Percentiles rank a stretch among this genome's conserved stretches.
Conservation (phyloP, 2,329 filamentous ascomycete species). For the Colletotrichum cordylinicola region DNA sequence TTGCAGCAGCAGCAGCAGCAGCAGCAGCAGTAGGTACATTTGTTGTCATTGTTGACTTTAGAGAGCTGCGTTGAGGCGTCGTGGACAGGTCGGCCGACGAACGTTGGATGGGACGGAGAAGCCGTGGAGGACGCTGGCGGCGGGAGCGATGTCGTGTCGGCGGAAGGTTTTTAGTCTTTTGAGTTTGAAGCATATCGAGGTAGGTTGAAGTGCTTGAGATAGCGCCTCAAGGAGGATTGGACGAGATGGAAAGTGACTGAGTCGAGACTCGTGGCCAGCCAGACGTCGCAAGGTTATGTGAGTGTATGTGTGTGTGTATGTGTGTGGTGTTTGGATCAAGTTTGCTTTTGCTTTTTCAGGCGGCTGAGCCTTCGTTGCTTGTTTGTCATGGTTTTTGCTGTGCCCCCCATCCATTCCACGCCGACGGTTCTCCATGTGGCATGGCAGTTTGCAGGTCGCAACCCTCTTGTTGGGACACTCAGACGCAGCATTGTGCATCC, state of each 20-base stretch:
- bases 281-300: not conserved
- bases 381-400: not conserved
- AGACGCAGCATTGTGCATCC: not conserved
- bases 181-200: conserved; percentile 7
- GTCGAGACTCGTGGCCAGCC: not conserved
- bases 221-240: not conserved
- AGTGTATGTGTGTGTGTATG: not conserved
- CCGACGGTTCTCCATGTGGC: conserved; percentile 1
- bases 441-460: conserved; percentile 8
- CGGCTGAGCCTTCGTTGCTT: not conserved
- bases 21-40: not conserved
- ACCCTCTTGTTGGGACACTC: not conserved
- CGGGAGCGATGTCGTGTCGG: not conserved
- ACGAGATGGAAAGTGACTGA: not conserved
- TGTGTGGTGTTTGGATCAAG: not conserved
- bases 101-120: not conserved
- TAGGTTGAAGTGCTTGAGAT: not conserved
- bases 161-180: not conserved
- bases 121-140: not conserved
- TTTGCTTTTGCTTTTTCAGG: not conserved
- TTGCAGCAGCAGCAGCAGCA: not conserved
- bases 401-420: not conserved
- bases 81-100: not conserved
- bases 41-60: not conserved
- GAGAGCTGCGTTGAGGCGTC: not conserved